Evolutionary conservation across 108 stramenopile genomes (phyloP).

Genomic region (Cylindrotheca closterium): DNA sequence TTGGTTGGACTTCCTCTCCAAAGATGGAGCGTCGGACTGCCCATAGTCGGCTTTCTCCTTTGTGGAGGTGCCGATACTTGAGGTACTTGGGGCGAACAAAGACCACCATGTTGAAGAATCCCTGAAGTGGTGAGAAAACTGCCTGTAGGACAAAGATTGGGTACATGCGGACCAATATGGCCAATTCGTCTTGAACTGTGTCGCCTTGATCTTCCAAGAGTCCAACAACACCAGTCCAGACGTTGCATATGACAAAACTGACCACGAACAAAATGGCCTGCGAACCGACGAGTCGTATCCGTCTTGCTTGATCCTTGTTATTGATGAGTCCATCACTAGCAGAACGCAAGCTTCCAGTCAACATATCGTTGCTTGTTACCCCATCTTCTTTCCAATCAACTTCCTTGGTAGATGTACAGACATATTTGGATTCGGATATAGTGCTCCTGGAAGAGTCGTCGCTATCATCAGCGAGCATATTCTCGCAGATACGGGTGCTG

Average conservation of each 20-base stretch:
- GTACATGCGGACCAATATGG: not conserved
- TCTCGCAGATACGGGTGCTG: no score
- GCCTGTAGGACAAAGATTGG: constrained; percentile 12
- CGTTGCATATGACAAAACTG: constrained; percentile 18
- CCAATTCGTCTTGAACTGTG: not conserved
- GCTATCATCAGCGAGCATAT: no score
- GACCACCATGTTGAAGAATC: constrained; percentile 40
- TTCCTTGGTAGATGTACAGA: not conserved
- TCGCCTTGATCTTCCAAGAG: not conserved
- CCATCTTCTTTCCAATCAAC: not conserved
- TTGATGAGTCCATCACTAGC: not conserved
- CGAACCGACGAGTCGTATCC: constrained; percentile 18
- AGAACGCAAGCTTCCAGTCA: not conserved
- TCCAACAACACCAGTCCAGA: constrained; percentile 12
- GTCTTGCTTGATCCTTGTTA: not conserved
- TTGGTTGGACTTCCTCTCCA: not conserved
- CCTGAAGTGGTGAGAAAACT: constrained; percentile 30
- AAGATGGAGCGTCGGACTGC: not conserved
- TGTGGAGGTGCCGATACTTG: not conserved
- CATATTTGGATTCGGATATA: no score
- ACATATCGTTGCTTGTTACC: not conserved
- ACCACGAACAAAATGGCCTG: constrained; percentile 20
- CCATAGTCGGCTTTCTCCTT: not conserved
- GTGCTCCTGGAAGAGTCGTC: no score
- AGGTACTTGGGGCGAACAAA: constrained; percentile 33